Percentiles rank a stretch among this genome's conserved stretches.
Conservation (phyloP, 495 filamentous ascomycete genomes). For the Hypoxylon perforatum region DNA sequence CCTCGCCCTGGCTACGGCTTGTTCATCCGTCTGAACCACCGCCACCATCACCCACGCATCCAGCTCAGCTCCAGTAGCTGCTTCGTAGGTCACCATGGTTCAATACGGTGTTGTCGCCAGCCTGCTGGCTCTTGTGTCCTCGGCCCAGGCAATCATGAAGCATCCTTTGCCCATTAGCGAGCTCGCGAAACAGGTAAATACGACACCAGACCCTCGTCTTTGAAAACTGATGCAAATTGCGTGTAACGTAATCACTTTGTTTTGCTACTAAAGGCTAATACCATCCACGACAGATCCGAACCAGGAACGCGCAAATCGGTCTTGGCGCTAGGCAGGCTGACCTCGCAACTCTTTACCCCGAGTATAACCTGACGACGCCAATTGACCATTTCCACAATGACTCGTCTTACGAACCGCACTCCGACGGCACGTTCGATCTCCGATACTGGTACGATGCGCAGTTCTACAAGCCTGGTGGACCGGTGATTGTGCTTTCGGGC, state of each 20-base stretch:
- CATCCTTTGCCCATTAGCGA: slow-evolving; percentile 39
- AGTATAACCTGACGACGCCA: slow-evolving; percentile 71
- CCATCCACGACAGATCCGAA: slow-evolving; percentile 21
- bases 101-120: slow-evolving; percentile 22
- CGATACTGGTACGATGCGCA: slow-evolving; percentile 79
- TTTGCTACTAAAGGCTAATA: neutral
- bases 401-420: slow-evolving; percentile 74
- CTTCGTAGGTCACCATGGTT: slow-evolving; percentile 22
- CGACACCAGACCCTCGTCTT: neutral
- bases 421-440: slow-evolving; percentile 65
- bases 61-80: neutral
- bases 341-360: slow-evolving; percentile 61
- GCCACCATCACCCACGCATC: neutral
- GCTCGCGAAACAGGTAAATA: slow-evolving; percentile 35
- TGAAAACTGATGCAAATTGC: neutral
- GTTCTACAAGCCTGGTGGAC: slow-evolving; percentile 74
- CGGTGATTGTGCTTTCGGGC: slow-evolving; percentile 74
- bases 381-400: slow-evolving; percentile 83
- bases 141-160: slow-evolving; percentile 30
- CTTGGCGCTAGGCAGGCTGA: slow-evolving; percentile 49
- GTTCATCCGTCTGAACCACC: neutral
- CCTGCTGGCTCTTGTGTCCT: slow-evolving; percentile 26
- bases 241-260: neutral
- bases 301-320: slow-evolving; percentile 22
- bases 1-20: slow-evolving; percentile 12